Percentiles rank a stretch among this genome's conserved stretches.
Conservation (phyloP, 805 yeast species). For the Schizosaccharomyces octosporus region DNA sequence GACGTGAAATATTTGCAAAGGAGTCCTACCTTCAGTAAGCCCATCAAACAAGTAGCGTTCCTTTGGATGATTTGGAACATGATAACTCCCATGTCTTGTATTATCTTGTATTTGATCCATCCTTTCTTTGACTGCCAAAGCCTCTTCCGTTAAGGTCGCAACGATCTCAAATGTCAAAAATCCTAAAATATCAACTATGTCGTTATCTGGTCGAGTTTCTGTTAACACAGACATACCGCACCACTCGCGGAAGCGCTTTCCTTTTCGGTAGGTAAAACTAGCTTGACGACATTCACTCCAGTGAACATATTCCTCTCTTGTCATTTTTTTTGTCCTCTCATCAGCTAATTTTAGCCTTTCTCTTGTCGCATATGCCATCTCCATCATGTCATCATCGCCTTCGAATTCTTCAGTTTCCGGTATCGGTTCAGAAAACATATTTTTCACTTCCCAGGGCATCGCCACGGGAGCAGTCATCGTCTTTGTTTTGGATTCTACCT, state of each 20-base stretch:
- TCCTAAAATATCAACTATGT: conserved; percentile 85
- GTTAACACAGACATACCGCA: conserved; percentile 63
- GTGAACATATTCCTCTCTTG: conserved; percentile 89
- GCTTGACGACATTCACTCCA: conserved; percentile 99
- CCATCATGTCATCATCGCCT: conserved; percentile 70
- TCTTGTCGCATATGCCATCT: conserved; percentile 68
- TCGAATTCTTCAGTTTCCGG: conserved; percentile 39
- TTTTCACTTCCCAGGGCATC: conserved; percentile 84
- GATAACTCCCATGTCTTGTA: conserved; percentile 26
- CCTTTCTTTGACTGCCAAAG: conserved; percentile 37
- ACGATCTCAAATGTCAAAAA: conserved; percentile 91
- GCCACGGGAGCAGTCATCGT: neutral
- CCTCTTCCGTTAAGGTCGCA: conserved; percentile 79
- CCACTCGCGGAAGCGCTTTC: conserved; percentile 91
- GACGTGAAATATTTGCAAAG: conserved; percentile 55
- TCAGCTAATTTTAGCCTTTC: conserved; percentile 79
- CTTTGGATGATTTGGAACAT: conserved; percentile 20
- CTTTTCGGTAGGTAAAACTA: conserved; percentile 79
- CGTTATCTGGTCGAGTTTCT: conserved; percentile 83
- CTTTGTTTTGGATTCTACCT: conserved; percentile 6
- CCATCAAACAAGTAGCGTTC: conserved; percentile 51
- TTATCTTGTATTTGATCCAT: conserved; percentile 15
- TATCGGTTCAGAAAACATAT: conserved; percentile 76
- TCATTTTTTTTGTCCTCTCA: conserved; percentile 80
- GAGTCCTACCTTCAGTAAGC: conserved; percentile 62